Base-by-base conservation (phyloP, 106 monocot species). In the Vanilla planifolia region DNA sequence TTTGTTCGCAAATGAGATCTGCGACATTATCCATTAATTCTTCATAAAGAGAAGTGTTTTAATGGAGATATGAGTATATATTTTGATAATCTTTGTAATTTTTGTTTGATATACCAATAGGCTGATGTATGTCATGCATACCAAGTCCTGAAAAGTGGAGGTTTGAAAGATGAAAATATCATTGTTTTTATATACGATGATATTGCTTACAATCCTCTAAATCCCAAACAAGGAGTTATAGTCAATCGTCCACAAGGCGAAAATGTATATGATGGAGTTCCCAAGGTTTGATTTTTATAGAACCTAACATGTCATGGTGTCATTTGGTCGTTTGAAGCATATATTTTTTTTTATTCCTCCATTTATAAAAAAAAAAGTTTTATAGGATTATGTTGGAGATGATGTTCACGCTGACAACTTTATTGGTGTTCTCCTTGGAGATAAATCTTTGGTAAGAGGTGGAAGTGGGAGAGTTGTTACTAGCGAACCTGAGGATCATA, bases 101-200 rank as follows among this genome's bases (percentile, higher is more conserved):
- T n/a, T n/a, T n/a, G n/a, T n/a, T n/a, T 21, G 4, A 67, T 8
- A 17, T 56, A 61, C 28, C 25, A 35, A 50, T 58, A 98, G 96
- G 96, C 96, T 32, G 96, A 98, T 62, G 40, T 92, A 37, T 98
- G 96, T 53, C 96, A 98, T 73, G 91, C 96, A 21, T 98, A 98
- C 50, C 96, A 92, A 79, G 70, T 92, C 63, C 63, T 98, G 84
- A 91, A 79, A 77, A 77, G 59, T 29, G 96, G 96, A 36, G 96
- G 96, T 43, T 33, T 98, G 53, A 88, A 87, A 67, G 96, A 98
- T 77, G 96, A 98, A 71, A 98, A 98, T 48, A 98, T 98, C 67
- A 73, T 98, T 59, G 85, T 98, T 37, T 98, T 98, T 67, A 98
- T 98, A 91, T 98, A 88, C 48, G 96, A 96, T 74, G 96, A 96